Evolutionary conservation across 208 protist species (phyloP).

Genomic region (Trypanosoma cruzi): DNA sequence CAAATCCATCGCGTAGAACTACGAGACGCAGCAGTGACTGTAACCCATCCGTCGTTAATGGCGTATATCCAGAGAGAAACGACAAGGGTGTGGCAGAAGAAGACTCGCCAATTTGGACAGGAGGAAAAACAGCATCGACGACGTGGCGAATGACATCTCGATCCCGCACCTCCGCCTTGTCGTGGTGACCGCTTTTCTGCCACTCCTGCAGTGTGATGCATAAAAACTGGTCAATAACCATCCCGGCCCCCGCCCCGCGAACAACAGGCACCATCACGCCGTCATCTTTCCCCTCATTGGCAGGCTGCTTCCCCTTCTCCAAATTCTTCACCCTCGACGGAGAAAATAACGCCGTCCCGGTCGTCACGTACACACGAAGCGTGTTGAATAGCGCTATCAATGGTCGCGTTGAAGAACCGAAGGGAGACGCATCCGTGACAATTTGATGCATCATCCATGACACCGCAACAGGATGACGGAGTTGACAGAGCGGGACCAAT

Average conservation of each 20-base stretch:
- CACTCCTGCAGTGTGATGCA: conserved; percentile 1
- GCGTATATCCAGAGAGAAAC: conserved; percentile 30
- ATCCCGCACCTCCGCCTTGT: neutral
- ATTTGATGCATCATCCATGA: conserved; percentile 19
- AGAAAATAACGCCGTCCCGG: conserved; percentile 20
- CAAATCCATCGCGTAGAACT: conserved; percentile 31
- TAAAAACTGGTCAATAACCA: conserved; percentile 23
- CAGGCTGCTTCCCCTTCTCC: neutral
- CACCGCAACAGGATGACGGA: conserved; percentile 25
- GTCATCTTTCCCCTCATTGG: neutral
- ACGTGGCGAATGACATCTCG: conserved; percentile 20
- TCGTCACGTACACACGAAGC: conserved; percentile 15
- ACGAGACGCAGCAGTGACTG: conserved; percentile 28
- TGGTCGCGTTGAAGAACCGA: neutral
- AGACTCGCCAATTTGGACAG: neutral
- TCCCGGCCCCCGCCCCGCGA: conserved; percentile 9
- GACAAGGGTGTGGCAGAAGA: neutral
- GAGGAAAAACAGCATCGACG: conserved; percentile 22
- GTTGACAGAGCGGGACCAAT: neutral
- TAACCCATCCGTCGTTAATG: conserved; percentile 17
- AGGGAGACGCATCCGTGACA: neutral
- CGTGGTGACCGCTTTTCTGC: neutral
- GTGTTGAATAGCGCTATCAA: conserved; percentile 24
- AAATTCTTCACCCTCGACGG: neutral
- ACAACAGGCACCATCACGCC: neutral